A percentile compares a stretch with the other conserved stretches of the same genome.
Conservation (phyloP, 202 grass and related monocot genomes). For the Setaria italica region DNA sequence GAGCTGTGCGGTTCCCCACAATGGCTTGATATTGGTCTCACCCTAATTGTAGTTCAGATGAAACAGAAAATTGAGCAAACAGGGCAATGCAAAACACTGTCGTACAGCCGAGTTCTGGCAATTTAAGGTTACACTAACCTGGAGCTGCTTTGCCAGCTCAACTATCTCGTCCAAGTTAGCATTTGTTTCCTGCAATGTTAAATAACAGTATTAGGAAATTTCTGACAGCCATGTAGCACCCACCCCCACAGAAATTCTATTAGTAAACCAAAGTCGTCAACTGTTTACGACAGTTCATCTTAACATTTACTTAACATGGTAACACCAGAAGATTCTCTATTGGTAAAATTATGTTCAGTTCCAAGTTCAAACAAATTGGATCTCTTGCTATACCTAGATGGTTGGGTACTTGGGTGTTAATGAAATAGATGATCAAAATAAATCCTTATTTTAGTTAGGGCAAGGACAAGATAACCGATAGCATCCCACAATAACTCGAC, state of each 20-base stretch:
- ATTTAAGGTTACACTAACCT: slow-evolving; percentile 66
- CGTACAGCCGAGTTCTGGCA: slow-evolving; percentile 1
- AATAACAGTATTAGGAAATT: slow-evolving; percentile 18
- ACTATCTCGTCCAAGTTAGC: slow-evolving; percentile 92
- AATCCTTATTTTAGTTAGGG: background rate
- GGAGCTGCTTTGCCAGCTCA: slow-evolving; percentile 89
- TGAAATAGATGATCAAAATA: background rate
- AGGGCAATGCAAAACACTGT: background rate
- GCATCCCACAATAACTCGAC: background rate
- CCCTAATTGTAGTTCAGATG: slow-evolving; percentile 46
- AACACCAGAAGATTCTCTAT: background rate
- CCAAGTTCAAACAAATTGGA: background rate
- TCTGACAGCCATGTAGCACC: slow-evolving; percentile 5
- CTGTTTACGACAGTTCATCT: background rate
- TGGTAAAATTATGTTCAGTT: slow-evolving; percentile 17
- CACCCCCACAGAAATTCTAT: background rate
- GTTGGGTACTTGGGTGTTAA: background rate
- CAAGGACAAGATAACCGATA: background rate
- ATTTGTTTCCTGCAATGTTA: slow-evolving; percentile 84
- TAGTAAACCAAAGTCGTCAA: slow-evolving; percentile 3
- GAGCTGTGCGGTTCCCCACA: slow-evolving; percentile 94
- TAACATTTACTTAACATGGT: background rate
- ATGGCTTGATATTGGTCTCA: slow-evolving; percentile 76
- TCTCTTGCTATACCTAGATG: background rate
- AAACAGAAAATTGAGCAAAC: slow-evolving; percentile 28